Base-by-base conservation (phyloP, 2,329 filamentous ascomycete species). In the Nigrospora sphaerica region DNA sequence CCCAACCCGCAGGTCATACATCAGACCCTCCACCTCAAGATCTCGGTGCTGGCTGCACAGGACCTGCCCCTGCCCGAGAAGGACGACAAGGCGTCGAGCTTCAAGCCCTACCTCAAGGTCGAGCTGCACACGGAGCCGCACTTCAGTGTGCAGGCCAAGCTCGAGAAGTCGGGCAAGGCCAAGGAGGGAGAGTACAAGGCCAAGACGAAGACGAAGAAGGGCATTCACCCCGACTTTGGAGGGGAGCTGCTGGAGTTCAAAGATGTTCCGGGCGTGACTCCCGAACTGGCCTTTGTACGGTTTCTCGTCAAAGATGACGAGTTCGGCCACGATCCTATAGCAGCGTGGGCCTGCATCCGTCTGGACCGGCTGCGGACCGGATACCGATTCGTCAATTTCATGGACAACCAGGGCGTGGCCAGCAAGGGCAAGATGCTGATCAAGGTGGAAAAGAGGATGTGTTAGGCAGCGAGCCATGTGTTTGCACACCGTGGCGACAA, bases 281-380 rank as follows among this genome's bases (percentile, higher is more conserved):
- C 86, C 44, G 79, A 85, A 58, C 70, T 91, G 50, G 80, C 81
- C 31, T 91, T 90, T 68, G 73, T 89, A 45, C 75, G 86, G 57
- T 88, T 97, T 72, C 89, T 95, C 57, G 75, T 97, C 54, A 86
- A 90, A 64, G 88, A 97, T 62, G 86, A 95, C 55, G 86, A 92
- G 64, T 79, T 91, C 54, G 82, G 84, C 4, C 77, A 78, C 51
- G 90, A 97, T 58, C 78, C 85, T 49, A 66, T 95, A 47, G 85
- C 89, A 12, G 89, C 86, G 3, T 97, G 93, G 93, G 83, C 87
- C 2, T 95, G 90, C 59, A 83, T 95, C 55, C 78, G 90, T 35
- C 77, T 97, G 18, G 90, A 96, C 66, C 78, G 90, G 9, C 65
- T 96, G 49, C 80, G 81, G 49, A 70, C 77, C 32, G 92, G 93